Evolutionary conservation across 2,329 filamentous ascomycete genomes (phyloP).

Genomic region (Aspergillus latus): DNA sequence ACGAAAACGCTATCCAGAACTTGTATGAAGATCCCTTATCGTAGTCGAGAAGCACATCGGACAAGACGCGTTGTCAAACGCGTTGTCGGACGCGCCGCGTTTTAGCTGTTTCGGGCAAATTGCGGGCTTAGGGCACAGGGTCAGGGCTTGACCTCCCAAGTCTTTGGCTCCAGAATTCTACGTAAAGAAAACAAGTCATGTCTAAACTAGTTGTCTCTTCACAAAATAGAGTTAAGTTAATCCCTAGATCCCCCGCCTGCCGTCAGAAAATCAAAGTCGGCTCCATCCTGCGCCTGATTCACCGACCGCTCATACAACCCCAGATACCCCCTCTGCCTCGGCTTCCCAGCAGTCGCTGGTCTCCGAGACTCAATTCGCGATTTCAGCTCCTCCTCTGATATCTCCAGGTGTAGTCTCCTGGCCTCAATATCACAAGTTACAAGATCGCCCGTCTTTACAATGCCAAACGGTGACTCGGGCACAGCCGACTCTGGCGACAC

Average conservation of each 20-base stretch:
- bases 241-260: slow-evolving; percentile 23
- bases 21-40: not conserved
- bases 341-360: not conserved
- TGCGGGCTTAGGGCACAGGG: slow-evolving; percentile 37
- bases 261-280: slow-evolving; percentile 42
- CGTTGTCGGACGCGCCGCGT: not conserved
- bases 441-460: slow-evolving; percentile 50
- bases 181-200: no score
- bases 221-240: not conserved
- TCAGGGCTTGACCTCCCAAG: slow-evolving; percentile 20
- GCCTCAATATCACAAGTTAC: slow-evolving; percentile 49
- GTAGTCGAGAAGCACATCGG: not conserved
- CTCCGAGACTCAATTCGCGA: slow-evolving; percentile 32
- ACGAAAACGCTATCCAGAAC: not conserved
- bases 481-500: slow-evolving; percentile 54
- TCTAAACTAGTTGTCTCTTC: no score
- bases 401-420: slow-evolving; percentile 43
- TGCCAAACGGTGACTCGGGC: slow-evolving; percentile 49
- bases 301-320: slow-evolving; percentile 45
- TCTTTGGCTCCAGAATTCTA: no score
- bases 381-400: slow-evolving; percentile 45
- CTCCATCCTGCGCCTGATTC: slow-evolving; percentile 44
- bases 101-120: slow-evolving; percentile 25
- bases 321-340: slow-evolving; percentile 39
- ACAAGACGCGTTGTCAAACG: not conserved